Percentiles rank a stretch among this genome's conserved stretches.
These are phyloP conservation scores for Dipodascus geniculatus DNA, from an alignment of 805 yeast genomes.

Conservation along the genomic window DNA sequence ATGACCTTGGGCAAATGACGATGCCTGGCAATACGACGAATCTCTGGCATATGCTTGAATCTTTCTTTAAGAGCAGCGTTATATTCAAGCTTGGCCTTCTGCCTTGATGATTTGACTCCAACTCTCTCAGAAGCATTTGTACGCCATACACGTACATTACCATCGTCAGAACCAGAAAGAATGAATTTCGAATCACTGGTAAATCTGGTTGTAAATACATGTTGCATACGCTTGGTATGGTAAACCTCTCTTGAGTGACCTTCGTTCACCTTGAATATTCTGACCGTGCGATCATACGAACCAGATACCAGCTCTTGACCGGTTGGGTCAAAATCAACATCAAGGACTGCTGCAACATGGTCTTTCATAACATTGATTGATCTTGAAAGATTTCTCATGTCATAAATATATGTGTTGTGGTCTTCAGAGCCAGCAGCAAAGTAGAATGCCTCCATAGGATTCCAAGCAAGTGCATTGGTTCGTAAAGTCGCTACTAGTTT, in stretches of 20 bases:
- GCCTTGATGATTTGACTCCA: conserved; percentile 65
- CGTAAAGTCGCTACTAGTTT: conserved; percentile 74
- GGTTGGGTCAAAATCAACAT: conserved; percentile 90
- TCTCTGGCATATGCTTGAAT: conserved; percentile 93
- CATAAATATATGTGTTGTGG: conserved; percentile 89
- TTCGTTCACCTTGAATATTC: conserved; percentile 61
- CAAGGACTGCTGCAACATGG: conserved; percentile 93
- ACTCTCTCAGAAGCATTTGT: conserved; percentile 76
- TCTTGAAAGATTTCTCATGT: conserved; percentile 81
- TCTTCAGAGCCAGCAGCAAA: conserved; percentile 91
- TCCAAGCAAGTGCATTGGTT: conserved; percentile 85
- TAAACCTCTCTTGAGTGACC: conserved; percentile 94
- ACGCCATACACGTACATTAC: conserved; percentile 92
- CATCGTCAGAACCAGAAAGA: conserved; percentile 89
- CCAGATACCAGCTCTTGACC: conserved; percentile 95
- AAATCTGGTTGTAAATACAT: conserved; percentile 71
- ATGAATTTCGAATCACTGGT: conserved; percentile 86
- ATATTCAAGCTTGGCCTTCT: conserved; percentile 76
- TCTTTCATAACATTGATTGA: conserved; percentile 83
- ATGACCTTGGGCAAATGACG: conserved; percentile 82
- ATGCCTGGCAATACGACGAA: conserved; percentile 78
- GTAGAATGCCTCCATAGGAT: conserved; percentile 93
- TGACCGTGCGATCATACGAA: conserved; percentile 84
- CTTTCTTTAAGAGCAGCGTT: conserved; percentile 86
- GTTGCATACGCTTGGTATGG: conserved; percentile 97